Evolutionary conservation across 2,329 filamentous ascomycete genomes (phyloP), one percentile per base, ranked within the genome.

Genomic region (Geosmithia morbida): DNA sequence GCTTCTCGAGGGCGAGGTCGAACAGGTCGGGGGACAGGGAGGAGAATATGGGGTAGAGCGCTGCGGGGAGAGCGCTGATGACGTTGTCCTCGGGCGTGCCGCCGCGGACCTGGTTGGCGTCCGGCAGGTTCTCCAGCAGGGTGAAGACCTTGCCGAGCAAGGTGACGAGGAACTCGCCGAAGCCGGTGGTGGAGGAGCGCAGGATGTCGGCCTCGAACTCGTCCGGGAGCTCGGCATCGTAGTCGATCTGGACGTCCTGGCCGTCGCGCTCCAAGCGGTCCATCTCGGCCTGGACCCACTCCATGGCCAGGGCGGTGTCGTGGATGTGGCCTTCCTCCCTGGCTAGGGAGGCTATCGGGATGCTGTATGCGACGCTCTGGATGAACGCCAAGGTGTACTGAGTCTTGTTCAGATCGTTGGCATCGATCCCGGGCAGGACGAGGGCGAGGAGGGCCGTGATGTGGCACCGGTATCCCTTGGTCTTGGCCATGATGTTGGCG

Each of bases 341-440:
- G 14, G 53, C 57, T 46, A 98, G 68, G 50, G 94, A 85, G 49
- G 85, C 80, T 59, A 98, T 86, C 0, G 92, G 94, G 46, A 98
- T 94, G 57, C 90, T 94, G 68, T 96, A 97, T 50, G 88, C 90
- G 13, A 97, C 87, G 49, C 87, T 85, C 63, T 97, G 90, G 49
- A 98, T 92, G 61, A 96, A 96, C 54, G 89, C 87, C 49, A 98
- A 72, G 0, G 92, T 94, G 63, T 95, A 87, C 55, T 95, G 77
- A 1, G 92, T 97, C 71, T 98, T 98, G 60, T 92, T 89, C 22
- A 98, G 69, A 64, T 98, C 92, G 60, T 98, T 98, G 52, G 94
- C 89, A 65, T 98, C 94, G 49, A 98, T 94, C 19, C 92, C 94
- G 0, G 94, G 94, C 30, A 98, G 70, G 4, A 90, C 87, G 50